A percentile compares a stretch with the other conserved stretches of the same genome.
These are phyloP conservation scores for Marasmius fiardii DNA, from an alignment of 1,284 basidiomycete species.

Conservation along the genomic window DNA sequence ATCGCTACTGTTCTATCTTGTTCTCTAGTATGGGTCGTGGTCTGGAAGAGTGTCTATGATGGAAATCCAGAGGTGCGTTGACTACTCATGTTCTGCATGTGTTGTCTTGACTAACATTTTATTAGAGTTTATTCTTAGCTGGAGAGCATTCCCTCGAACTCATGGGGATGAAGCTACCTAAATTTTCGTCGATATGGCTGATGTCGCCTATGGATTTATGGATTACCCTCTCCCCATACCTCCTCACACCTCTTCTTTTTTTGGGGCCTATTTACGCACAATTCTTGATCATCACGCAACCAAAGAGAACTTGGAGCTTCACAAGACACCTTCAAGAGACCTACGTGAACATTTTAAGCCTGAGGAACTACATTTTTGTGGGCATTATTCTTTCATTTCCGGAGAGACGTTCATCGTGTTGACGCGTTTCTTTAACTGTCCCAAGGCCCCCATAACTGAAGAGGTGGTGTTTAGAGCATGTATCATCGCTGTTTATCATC, in stretches of 20 bases:
- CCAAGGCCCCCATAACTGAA: constrained; percentile 86
- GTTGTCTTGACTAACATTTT: constrained; percentile 2
- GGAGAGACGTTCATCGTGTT: not conserved
- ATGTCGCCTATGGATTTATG: not conserved
- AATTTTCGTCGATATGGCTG: constrained; percentile 6
- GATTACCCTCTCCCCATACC: constrained; percentile 45
- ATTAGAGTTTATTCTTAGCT: constrained; percentile 9
- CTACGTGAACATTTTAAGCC: constrained; percentile 51
- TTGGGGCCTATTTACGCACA: constrained; percentile 76
- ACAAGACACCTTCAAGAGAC: constrained; percentile 34
- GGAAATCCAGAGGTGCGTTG: constrained; percentile 27
- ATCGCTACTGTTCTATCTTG: constrained; percentile 55
- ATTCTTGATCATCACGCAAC: constrained; percentile 55
- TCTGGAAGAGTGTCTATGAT: constrained; percentile 28
- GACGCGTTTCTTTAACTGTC: not conserved
- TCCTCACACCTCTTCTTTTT: constrained; percentile 80
- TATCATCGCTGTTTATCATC: constrained; percentile 70
- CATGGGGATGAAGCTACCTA: constrained; percentile 23
- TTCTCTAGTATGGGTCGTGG: constrained; percentile 35
- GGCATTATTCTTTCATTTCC: not conserved
- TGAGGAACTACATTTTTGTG: constrained; percentile 80
- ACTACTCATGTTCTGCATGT: not conserved
- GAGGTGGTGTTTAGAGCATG: constrained; percentile 91
- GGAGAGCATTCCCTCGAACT: constrained; percentile 18
- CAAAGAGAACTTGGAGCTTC: constrained; percentile 54